Evolutionary conservation across 495 filamentous ascomycete species (phyloP).

Genomic region (Tuber magnatum): DNA sequence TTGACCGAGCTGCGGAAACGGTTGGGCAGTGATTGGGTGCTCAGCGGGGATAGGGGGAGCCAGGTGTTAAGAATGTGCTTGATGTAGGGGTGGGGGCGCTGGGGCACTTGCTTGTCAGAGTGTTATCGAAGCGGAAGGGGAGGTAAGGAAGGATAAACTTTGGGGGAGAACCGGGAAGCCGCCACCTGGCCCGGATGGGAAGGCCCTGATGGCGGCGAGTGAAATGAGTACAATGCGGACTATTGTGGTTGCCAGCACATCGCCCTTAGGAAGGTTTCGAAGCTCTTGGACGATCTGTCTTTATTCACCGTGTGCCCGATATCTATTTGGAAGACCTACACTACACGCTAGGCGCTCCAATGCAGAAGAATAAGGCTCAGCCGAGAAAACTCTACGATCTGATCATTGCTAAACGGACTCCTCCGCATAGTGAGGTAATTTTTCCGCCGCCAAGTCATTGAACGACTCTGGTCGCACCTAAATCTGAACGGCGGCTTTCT

Average conservation of each 20-base stretch:
- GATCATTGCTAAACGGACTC: no score
- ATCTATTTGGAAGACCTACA: no score
- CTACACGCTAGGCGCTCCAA: no score
- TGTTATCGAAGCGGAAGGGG: slow-evolving; percentile 70
- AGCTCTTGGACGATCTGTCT: slow-evolving; percentile 49
- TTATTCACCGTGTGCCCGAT: no score
- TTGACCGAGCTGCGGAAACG: no score
- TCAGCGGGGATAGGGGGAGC: slow-evolving; percentile 47
- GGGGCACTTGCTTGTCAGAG: slow-evolving; percentile 78
- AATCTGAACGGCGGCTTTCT: slow-evolving; percentile 77
- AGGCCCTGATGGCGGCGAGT: background rate
- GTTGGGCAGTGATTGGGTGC: no score
- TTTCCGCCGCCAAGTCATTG: slow-evolving; percentile 46
- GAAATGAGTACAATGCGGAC: slow-evolving; percentile 43
- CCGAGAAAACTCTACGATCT: no score
- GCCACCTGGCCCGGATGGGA: slow-evolving; percentile 11
- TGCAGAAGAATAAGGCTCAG: no score
- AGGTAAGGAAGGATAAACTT: slow-evolving; percentile 52
- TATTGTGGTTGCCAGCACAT: slow-evolving; percentile 53
- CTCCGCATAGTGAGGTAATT: no score
- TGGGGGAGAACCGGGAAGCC: background rate
- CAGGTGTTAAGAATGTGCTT: slow-evolving; percentile 59
- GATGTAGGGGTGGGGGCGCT: slow-evolving; percentile 84
- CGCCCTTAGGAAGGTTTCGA: slow-evolving; percentile 65
- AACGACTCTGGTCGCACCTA: slow-evolving; percentile 80